phyloP scores from a whole-genome alignment of 1,139 yeast genomes.

The Candida labiduridarum region DNA sequence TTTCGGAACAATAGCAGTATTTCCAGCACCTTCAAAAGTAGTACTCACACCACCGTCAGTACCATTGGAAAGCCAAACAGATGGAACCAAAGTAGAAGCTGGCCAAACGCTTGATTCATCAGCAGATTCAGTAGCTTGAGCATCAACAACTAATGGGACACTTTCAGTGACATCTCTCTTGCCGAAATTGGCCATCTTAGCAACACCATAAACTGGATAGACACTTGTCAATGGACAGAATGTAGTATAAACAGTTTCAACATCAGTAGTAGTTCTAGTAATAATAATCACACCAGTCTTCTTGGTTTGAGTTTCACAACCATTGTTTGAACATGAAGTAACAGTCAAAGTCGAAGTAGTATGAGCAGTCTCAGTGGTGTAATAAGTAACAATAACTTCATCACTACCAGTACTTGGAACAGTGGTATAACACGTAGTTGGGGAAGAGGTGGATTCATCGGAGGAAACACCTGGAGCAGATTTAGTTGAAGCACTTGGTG shows the following conservation, averaged over 20 bases:
- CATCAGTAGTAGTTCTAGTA: slow-evolving; percentile 14
- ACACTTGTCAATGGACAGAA: slow-evolving; percentile 17
- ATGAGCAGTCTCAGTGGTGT: slow-evolving; percentile 10
- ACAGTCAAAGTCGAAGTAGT: slow-evolving; percentile 21
- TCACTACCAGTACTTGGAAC: slow-evolving; percentile 7
- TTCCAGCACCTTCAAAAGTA: neutral
- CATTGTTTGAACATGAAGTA: slow-evolving; percentile 20
- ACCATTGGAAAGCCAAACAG: neutral
- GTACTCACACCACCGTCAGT: neutral
- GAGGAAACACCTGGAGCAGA: neutral
- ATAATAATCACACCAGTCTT: slow-evolving; percentile 27
- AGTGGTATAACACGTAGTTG: slow-evolving; percentile 5
- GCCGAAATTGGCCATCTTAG: neutral
- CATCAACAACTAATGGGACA: neutral
- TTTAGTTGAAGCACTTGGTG: neutral
- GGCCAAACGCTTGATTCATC: neutral
- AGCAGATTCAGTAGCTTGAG: neutral
- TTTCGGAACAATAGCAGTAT: neutral
- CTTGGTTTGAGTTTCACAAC: slow-evolving; percentile 21
- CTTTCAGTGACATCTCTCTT: slow-evolving; percentile 1
- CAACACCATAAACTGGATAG: neutral
- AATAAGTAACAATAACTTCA: slow-evolving; percentile 6
- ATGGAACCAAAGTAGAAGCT: neutral
- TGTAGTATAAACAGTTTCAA: slow-evolving; percentile 27
- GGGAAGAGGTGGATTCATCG: neutral